Percentiles rank a stretch among this genome's conserved stretches.
Evolutionary conservation across 73 alveolate species (phyloP).

Genomic region (Paramecium pentaurelia): DNA sequence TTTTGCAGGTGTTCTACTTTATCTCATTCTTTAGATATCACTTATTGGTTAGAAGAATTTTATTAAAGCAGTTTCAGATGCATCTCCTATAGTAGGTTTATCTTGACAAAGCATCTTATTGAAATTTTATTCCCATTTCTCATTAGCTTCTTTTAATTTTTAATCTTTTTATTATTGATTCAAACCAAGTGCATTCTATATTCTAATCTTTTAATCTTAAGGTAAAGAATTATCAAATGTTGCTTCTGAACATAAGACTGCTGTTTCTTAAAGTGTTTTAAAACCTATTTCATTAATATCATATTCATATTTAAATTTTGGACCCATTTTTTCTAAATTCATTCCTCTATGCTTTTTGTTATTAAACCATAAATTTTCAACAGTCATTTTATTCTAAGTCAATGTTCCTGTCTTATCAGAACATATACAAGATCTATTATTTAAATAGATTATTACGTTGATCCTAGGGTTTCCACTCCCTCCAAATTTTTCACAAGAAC

Average conservation of each 20-base stretch:
- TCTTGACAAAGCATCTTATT: not conserved
- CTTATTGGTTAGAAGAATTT: conserved; percentile 87
- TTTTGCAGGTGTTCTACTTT: conserved; percentile 55
- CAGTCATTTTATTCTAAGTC: conserved; percentile 67
- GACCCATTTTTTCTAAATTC: not conserved
- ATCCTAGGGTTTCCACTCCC: conserved; percentile 81
- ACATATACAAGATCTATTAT: conserved; percentile 51
- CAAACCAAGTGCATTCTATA: not conserved
- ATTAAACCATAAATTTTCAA: conserved; percentile 72
- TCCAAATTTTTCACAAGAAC: conserved; percentile 77
- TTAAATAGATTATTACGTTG: conserved; percentile 44
- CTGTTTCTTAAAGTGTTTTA: not conserved
- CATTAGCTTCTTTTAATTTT: not conserved
- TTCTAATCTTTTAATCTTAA: conserved; percentile 10
- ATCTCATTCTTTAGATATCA: conserved; percentile 65
- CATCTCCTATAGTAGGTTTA: conserved; percentile 79
- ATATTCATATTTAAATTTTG: not conserved
- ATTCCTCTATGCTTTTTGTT: not conserved
- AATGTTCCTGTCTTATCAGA: conserved; percentile 77
- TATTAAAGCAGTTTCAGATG: conserved; percentile 91
- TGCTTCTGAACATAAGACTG: conserved; percentile 3
- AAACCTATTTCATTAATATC: conserved; percentile 21
- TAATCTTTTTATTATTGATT: not conserved
- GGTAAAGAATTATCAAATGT: conserved; percentile 24
- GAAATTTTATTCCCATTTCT: not conserved